These are phyloP conservation scores for Linum lewisii DNA, from an alignment of 345 rosid genomes.

Conservation along the genomic window DNA sequence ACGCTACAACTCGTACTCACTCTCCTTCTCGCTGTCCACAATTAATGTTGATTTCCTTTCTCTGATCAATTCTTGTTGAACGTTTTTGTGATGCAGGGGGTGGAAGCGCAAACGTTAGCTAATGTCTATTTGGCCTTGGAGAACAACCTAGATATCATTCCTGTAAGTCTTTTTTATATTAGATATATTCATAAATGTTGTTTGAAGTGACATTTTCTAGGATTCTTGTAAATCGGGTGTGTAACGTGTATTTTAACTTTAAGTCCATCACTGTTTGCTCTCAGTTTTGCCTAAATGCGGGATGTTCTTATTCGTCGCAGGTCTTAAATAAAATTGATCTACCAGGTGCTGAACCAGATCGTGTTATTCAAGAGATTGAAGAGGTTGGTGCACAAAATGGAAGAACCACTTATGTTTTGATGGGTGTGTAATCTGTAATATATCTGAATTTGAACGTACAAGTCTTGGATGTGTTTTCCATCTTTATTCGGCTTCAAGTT, in stretches of 20 bases:
- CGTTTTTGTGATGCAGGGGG: constrained; percentile 50
- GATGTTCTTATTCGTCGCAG: constrained; percentile 24
- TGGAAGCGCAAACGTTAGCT: constrained; percentile 96
- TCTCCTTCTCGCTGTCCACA: background rate
- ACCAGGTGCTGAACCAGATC: constrained; percentile 92
- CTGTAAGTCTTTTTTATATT: too few relatives aligned
- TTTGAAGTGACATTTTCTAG: constrained; percentile 4
- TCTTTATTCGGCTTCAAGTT: background rate
- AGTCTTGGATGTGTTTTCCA: background rate
- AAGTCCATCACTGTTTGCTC: background rate
- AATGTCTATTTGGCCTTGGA: constrained; percentile 94
- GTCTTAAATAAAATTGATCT: constrained; percentile 98
- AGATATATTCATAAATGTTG: too few relatives aligned
- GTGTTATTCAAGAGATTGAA: constrained; percentile 78
- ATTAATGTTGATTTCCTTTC: background rate
- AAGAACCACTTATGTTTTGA: constrained; percentile 20
- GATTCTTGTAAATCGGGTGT: background rate
- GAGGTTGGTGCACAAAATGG: constrained; percentile 62
- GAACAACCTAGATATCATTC: constrained; percentile 90
- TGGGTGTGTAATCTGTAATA: constrained; percentile 24
- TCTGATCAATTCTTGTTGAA: background rate
- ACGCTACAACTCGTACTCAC: background rate
- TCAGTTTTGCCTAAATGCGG: background rate
- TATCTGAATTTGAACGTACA: background rate
- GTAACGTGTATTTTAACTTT: background rate